A percentile compares a stretch with the other conserved stretches of the same genome.
phyloP scores from a whole-genome alignment of 768 basidiomycete genomes.

The Fibroporia radiculosa region DNA sequence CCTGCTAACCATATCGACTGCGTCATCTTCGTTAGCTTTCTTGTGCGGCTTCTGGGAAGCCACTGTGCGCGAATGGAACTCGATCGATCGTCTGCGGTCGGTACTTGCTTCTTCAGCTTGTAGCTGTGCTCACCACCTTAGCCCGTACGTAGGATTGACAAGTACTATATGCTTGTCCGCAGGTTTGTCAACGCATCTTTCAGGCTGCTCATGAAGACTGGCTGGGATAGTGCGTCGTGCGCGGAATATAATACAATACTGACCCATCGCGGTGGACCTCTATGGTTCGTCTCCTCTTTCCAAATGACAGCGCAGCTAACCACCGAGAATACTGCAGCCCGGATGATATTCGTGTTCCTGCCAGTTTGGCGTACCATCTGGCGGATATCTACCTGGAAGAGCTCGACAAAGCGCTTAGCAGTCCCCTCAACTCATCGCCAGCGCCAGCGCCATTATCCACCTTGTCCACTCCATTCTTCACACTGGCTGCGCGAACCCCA shows the following conservation, averaged over 20 bases:
- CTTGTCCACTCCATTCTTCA: conserved; percentile 64
- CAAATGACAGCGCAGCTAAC: conserved; percentile 5
- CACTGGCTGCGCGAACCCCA: conserved; percentile 60
- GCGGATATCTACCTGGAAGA: conserved; percentile 89
- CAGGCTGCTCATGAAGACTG: conserved; percentile 58
- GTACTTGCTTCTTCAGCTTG: conserved; percentile 13
- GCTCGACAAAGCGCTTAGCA: conserved; percentile 58
- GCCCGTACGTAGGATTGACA: conserved; percentile 67
- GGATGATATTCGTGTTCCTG: conserved; percentile 64
- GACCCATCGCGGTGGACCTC: conserved; percentile 59
- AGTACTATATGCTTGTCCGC: conserved; percentile 93
- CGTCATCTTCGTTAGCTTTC: conserved; percentile 60
- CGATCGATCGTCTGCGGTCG: conserved; percentile 85
- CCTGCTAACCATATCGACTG: conserved; percentile 56
- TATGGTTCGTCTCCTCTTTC: conserved; percentile 49
- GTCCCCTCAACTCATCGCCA: conserved; percentile 19
- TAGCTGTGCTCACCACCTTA: not conserved
- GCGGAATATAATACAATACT: conserved; percentile 66
- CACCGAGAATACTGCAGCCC: conserved; percentile 36
- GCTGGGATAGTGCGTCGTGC: conserved; percentile 57
- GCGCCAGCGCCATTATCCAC: conserved; percentile 42
- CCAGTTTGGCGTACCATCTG: conserved; percentile 76
- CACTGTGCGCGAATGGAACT: conserved; percentile 87
- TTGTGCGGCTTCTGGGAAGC: conserved; percentile 87
- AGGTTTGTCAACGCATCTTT: conserved; percentile 84